These are phyloP conservation scores for Wickerhamiella australiensis DNA, from an alignment of 805 yeast genomes.

Conservation along the genomic window DNA sequence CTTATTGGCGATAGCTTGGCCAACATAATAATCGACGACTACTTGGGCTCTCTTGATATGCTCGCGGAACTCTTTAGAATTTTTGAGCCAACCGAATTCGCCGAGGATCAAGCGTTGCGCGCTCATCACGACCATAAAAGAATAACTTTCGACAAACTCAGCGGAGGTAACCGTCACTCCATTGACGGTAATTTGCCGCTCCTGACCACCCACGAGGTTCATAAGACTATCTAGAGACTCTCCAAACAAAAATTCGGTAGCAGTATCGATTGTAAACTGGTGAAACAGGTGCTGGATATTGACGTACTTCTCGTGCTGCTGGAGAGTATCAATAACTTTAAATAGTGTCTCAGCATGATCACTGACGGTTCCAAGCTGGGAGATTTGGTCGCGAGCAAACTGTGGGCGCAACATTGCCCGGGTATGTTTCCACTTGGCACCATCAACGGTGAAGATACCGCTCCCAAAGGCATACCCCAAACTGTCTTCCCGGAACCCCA, in stretches of 20 bases:
- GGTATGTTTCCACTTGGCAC: conserved; percentile 29
- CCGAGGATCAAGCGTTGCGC: conserved; percentile 20
- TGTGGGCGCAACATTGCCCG: conserved; percentile 29
- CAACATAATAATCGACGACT: conserved; percentile 28
- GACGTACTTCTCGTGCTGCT: conserved; percentile 21
- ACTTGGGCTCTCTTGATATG: conserved; percentile 26
- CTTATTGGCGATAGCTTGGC: conserved; percentile 15
- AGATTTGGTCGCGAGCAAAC: conserved; percentile 26
- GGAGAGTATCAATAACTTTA: conserved; percentile 12
- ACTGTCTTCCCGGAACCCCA: conserved; percentile 24
- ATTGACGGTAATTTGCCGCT: not conserved
- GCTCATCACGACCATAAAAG: conserved; percentile 17
- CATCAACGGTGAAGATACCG: conserved; percentile 30
- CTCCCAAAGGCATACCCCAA: conserved; percentile 25
- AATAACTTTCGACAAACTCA: conserved; percentile 23
- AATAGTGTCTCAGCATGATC: conserved; percentile 17
- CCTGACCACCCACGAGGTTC: conserved; percentile 1
- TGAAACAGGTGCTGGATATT: conserved; percentile 22
- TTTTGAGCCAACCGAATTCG: conserved; percentile 19
- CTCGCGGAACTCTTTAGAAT: conserved; percentile 29
- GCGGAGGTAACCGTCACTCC: conserved; percentile 17
- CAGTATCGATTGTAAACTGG: conserved; percentile 22
- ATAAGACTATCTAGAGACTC: conserved; percentile 23
- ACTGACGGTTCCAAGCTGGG: conserved; percentile 22
- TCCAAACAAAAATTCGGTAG: conserved; percentile 25